Conservation (phyloP, 2,329 filamentous ascomycete genomes). For the Stemphylium lycopersici region DNA sequence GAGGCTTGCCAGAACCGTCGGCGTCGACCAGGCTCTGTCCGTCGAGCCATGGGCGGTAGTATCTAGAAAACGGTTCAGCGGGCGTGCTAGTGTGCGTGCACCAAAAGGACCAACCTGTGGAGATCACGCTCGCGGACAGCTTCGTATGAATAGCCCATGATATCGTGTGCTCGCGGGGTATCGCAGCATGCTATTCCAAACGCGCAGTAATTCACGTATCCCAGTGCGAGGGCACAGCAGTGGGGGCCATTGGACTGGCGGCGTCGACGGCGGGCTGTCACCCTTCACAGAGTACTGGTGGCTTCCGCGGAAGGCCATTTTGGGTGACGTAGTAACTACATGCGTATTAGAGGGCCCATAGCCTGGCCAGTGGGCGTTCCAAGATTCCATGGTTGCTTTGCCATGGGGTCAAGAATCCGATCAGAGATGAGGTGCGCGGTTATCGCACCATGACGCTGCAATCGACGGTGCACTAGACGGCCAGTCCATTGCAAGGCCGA, state of each 20-base stretch:
- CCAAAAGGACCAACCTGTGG: slow-evolving; percentile 25
- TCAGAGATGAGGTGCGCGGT: not conserved
- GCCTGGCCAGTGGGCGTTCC: slow-evolving; percentile 9
- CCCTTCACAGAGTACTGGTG: not conserved
- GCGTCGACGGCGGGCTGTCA: not conserved
- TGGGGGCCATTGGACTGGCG: slow-evolving; percentile 2
- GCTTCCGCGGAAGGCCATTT: slow-evolving; percentile 6
- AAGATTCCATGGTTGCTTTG: not conserved
- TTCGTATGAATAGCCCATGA: slow-evolving; percentile 29
- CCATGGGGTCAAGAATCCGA: slow-evolving; percentile 6
- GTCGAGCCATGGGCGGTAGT: slow-evolving; percentile 46
- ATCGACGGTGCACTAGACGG: not conserved
- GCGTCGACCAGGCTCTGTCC: slow-evolving; percentile 41
- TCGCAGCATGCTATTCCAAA: slow-evolving; percentile 20
- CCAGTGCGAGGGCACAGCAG: slow-evolving; percentile 8
- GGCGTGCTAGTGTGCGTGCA: not conserved
- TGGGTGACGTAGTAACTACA: slow-evolving; percentile 8
- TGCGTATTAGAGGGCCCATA: slow-evolving; percentile 9
- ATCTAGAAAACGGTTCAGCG: slow-evolving; percentile 22
- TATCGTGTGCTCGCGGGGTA: slow-evolving; percentile 6
- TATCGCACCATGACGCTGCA: slow-evolving; percentile 8
- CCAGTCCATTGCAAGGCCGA: not conserved
- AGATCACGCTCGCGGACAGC: slow-evolving; percentile 38
- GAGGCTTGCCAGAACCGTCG: slow-evolving; percentile 30
- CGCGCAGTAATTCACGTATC: slow-evolving; percentile 4